Evolutionary conservation across 306 rosid species (phyloP).

Genomic region (Glycine latifolia): DNA sequence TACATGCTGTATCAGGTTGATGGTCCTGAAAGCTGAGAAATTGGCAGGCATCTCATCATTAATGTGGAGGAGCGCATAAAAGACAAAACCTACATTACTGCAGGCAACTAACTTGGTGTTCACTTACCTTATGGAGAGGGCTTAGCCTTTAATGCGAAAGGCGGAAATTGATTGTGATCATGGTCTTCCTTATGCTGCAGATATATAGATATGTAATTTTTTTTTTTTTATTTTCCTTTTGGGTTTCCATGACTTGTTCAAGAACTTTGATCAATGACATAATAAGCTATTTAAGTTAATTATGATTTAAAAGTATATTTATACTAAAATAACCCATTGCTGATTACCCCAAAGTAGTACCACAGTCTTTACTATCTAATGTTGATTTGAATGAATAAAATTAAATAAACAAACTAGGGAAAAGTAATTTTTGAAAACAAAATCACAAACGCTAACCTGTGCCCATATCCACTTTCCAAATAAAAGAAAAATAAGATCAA

Average conservation of each 20-base stretch:
- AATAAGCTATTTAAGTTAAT: neutral
- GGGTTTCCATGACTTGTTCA: conserved; percentile 23
- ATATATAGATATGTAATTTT: conserved; percentile 3
- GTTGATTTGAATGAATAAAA: neutral
- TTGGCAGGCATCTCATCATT: conserved; percentile 36
- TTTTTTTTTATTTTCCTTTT: conserved; percentile 6
- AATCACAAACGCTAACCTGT: neutral
- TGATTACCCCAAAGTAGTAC: neutral
- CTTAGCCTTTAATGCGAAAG: conserved; percentile 26
- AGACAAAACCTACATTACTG: conserved; percentile 36
- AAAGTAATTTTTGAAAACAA: neutral
- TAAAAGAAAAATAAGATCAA: neutral
- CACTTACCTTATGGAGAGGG: conserved; percentile 37
- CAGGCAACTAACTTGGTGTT: conserved; percentile 31
- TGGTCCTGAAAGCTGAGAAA: conserved; percentile 46
- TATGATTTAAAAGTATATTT: neutral
- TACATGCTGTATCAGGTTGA: conserved; percentile 34
- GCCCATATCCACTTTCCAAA: neutral
- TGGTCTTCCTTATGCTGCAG: conserved; percentile 20
- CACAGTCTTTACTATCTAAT: neutral
- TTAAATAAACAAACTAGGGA: no score
- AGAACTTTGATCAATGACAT: conserved; percentile 11
- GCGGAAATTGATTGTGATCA: conserved; percentile 1
- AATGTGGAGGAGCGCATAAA: conserved; percentile 41
- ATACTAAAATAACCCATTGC: neutral